Conservation (phyloP, 1,139 yeast species). For the Zygosaccharomyces pseudobailii region DNA sequence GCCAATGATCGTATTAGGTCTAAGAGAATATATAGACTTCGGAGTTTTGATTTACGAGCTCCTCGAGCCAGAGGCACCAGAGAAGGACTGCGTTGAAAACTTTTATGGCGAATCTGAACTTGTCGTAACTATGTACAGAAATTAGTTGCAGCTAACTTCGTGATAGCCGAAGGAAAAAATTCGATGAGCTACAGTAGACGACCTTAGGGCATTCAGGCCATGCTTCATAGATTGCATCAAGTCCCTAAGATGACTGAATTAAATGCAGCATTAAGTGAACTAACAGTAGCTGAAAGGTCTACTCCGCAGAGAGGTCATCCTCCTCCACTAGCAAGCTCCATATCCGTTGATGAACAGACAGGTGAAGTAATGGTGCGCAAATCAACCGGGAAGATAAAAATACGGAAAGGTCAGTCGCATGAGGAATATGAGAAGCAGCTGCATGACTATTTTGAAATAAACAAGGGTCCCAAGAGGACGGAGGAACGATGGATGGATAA, state of each 20-base stretch:
- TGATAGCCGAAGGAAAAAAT: constrained; percentile 1
- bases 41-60: constrained; percentile 76
- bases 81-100: constrained; percentile 81
- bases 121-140: neutral
- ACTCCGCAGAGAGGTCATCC: neutral
- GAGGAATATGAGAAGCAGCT: constrained; percentile 48
- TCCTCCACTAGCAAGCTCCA: constrained; percentile 16
- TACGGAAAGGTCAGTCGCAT: constrained; percentile 54
- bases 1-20: constrained; percentile 76
- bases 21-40: constrained; percentile 56
- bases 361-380: constrained; percentile 37
- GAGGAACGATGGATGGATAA: constrained; percentile 43
- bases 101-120: constrained; percentile 41
- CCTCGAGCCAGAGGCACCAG: constrained; percentile 54
- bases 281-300: neutral
- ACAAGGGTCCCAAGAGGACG: constrained; percentile 49
- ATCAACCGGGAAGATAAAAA: constrained; percentile 37
- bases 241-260: constrained; percentile 5
- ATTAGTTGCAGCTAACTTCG: neutral
- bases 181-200: neutral
- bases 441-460: constrained; percentile 36
- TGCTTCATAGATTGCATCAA: neutral
- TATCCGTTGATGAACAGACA: constrained; percentile 17
- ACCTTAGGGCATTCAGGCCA: neutral
- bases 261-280: constrained; percentile 1